A percentile compares a stretch with the other conserved stretches of the same genome.
Evolutionary conservation across 2,329 filamentous ascomycete genomes (phyloP).

Genomic region (Exophiala aquamarina): DNA sequence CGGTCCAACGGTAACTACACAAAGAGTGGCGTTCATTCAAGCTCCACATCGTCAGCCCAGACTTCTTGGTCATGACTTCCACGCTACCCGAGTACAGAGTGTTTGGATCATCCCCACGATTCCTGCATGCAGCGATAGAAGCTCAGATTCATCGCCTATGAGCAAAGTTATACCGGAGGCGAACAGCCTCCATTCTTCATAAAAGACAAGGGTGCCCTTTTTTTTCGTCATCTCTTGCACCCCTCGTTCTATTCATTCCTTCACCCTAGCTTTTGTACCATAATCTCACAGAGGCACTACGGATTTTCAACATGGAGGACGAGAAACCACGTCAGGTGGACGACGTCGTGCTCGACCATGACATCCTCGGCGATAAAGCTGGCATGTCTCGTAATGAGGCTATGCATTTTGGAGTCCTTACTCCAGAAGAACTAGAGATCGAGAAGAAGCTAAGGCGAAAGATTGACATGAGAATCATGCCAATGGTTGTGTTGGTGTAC

Average conservation of each 20-base stretch:
- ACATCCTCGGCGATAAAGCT: constrained; percentile 24
- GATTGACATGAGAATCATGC: constrained; percentile 39
- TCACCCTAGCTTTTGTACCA: neutral
- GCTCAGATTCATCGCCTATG: too few species aligned
- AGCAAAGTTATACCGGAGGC: too few species aligned
- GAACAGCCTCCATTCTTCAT: too few species aligned
- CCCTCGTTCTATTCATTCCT: neutral
- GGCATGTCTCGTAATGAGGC: constrained; percentile 22
- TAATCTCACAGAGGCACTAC: too few species aligned
- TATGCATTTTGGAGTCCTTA: constrained; percentile 24
- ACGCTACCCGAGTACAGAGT: neutral
- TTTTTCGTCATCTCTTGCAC: neutral
- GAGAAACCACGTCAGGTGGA: constrained; percentile 5
- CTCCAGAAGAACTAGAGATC: constrained; percentile 34
- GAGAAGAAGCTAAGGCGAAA: constrained; percentile 40
- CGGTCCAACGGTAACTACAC: too few species aligned
- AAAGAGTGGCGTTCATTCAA: neutral
- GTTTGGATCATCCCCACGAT: constrained; percentile 12
- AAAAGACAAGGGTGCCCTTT: too few species aligned
- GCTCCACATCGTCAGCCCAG: constrained; percentile 15
- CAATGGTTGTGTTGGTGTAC: constrained; percentile 55
- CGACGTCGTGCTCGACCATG: constrained; percentile 20
- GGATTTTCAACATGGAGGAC: constrained; percentile 17
- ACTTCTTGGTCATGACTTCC: constrained; percentile 2
- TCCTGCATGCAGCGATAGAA: constrained; percentile 1